A percentile compares a stretch with the other conserved stretches of the same genome.
phyloP scores from a whole-genome alignment of 2,329 filamentous ascomycete genomes.

The Phaeosphaeriaceae sp. region DNA sequence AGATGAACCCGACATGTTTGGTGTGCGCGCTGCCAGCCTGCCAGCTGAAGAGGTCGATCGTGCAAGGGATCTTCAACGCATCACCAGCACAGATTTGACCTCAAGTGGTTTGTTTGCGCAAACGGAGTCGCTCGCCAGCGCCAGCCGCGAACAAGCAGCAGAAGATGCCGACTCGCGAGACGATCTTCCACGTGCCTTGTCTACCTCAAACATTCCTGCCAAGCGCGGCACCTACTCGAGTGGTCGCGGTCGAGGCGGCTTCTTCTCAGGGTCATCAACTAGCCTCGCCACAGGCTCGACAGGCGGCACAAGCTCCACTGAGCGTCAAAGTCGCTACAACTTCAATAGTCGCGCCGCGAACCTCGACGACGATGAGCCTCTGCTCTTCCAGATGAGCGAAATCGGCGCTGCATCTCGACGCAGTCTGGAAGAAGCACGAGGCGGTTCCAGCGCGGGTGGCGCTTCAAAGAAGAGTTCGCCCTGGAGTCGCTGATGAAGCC shows the following conservation, averaged over 20 bases:
- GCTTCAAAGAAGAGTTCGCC: conserved; percentile 36
- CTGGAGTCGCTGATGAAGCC: conserved; percentile 23
- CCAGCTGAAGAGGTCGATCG: conserved; percentile 66
- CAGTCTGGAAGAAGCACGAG: conserved; percentile 47
- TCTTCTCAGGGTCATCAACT: conserved; percentile 40
- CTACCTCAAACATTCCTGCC: conserved; percentile 37
- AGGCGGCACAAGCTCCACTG: conserved; percentile 43
- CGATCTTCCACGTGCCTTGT: conserved; percentile 31
- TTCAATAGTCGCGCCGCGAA: conserved; percentile 52
- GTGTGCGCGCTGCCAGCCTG: conserved; percentile 71
- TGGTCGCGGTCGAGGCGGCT: conserved; percentile 37
- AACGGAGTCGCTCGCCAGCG: conserved; percentile 38
- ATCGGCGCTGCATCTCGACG: conserved; percentile 58
- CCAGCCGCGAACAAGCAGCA: conserved; percentile 29
- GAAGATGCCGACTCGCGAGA: conserved; percentile 33
- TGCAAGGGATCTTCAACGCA: conserved; percentile 36
- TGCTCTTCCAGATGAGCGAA: conserved; percentile 77
- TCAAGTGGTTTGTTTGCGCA: conserved; percentile 68
- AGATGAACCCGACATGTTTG: conserved; percentile 64
- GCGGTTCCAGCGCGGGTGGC: conserved; percentile 35
- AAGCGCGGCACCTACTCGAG: conserved; percentile 34
- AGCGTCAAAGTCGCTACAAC: conserved; percentile 51
- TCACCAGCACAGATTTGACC: conserved; percentile 60
- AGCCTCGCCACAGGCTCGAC: conserved; percentile 41
- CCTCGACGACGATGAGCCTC: conserved; percentile 69